phyloP scores from a whole-genome alignment of 1,139 yeast species.

The Suhomyces wounanorum region DNA sequence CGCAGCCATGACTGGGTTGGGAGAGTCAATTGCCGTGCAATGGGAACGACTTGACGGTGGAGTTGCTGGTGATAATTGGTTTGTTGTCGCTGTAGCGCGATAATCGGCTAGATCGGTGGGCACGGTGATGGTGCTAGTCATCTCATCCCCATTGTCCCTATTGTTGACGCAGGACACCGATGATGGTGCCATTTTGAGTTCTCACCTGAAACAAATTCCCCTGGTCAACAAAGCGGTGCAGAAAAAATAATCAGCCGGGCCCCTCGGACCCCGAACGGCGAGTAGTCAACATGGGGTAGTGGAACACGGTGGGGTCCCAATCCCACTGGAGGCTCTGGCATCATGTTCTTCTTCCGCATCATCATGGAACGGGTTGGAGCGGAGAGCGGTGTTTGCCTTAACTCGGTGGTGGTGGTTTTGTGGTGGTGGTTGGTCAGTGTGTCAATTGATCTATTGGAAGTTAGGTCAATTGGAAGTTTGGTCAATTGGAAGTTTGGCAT shows the following conservation, averaged over 20 bases:
- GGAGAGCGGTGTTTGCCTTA: too few relatives aligned
- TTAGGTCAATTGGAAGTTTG: too few relatives aligned
- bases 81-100: not conserved
- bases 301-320: not conserved
- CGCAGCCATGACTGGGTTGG: too few relatives aligned
- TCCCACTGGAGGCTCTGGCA: too few relatives aligned
- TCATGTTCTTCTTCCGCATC: too few relatives aligned
- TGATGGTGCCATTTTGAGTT: slow-evolving; percentile 6
- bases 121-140: not conserved
- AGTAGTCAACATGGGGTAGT: slow-evolving; percentile 18
- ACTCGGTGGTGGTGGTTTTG: too few relatives aligned
- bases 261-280: not conserved
- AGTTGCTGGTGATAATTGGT: not conserved
- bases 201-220: slow-evolving; percentile 9
- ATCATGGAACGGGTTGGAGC: too few relatives aligned
- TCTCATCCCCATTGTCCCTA: slow-evolving; percentile 9
- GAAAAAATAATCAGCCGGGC: slow-evolving; percentile 2
- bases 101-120: not conserved
- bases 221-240: slow-evolving; percentile 1
- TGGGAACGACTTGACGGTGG: not conserved
- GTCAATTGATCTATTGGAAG: too few relatives aligned
- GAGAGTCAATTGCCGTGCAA: not conserved
- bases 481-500: too few relatives aligned
- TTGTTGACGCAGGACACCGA: slow-evolving; percentile 12
- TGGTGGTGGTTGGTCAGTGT: too few relatives aligned